A percentile compares a stretch with the other conserved stretches of the same genome.
phyloP scores from a whole-genome alignment of 441 rosid genomes.

The Cnidoscolus chayamansa region DNA sequence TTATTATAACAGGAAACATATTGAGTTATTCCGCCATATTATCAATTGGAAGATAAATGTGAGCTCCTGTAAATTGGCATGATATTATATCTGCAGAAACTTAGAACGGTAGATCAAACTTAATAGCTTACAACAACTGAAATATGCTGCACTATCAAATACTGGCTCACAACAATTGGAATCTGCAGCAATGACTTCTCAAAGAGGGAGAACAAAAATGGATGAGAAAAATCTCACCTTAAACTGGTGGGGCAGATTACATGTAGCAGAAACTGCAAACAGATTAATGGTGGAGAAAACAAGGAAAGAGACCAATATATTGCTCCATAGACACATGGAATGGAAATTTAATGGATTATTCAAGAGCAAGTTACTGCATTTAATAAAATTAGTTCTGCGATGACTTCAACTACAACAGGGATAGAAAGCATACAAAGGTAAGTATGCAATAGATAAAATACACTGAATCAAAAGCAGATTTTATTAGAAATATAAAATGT shows the following conservation, averaged over 20 bases:
- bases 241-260: background rate
- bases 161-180: background rate
- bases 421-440: background rate
- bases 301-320: background rate
- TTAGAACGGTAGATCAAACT: background rate
- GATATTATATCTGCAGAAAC: background rate
- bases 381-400: conserved; percentile 13
- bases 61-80: background rate
- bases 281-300: conserved; percentile 5
- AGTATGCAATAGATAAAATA: conserved; percentile 14
- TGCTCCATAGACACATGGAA: background rate
- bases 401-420: background rate
- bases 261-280: conserved; percentile 1
- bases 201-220: background rate
- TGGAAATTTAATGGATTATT: background rate
- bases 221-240: conserved; percentile 12
- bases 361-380: conserved; percentile 14
- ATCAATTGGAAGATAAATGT: background rate
- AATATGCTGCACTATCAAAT: background rate
- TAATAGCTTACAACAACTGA: background rate
- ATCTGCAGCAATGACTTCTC: background rate
- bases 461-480: conserved; percentile 41
- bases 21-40: background rate
- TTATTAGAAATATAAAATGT: conserved; percentile 70
- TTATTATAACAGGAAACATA: background rate